A percentile compares a stretch with the other conserved stretches of the same genome.
Evolutionary conservation across 73 alveolate species (phyloP).

Genomic region (Tetrahymena thermophila): DNA sequence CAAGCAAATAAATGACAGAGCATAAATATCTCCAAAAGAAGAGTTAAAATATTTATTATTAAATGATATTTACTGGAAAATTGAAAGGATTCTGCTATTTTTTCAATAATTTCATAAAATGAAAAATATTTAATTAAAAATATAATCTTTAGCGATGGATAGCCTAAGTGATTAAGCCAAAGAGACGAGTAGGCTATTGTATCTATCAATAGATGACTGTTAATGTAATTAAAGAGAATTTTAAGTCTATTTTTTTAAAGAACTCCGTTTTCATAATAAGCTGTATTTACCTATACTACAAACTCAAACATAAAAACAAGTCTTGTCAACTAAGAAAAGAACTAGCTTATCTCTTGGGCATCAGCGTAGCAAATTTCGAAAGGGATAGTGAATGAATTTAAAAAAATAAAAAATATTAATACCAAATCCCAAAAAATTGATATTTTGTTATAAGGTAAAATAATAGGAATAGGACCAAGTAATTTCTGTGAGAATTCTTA

Average conservation of each 20-base stretch:
- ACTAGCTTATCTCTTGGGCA: background rate
- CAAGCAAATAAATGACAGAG: background rate
- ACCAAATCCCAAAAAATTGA: background rate
- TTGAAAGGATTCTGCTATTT: background rate
- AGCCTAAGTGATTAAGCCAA: background rate
- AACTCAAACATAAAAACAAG: background rate
- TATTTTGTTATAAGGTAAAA: background rate
- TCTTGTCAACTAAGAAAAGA: background rate
- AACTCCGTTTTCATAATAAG: background rate
- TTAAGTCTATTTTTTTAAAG: background rate
- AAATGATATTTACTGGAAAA: background rate
- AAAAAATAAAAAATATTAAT: background rate
- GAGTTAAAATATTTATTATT: background rate
- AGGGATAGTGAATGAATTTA: background rate
- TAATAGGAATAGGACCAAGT: background rate
- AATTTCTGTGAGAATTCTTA: background rate
- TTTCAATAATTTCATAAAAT: background rate
- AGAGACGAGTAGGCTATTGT: background rate
- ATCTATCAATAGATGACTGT: background rate
- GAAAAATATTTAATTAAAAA: background rate
- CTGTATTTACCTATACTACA: background rate
- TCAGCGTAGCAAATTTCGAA: background rate
- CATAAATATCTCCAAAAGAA: background rate
- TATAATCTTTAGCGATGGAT: background rate
- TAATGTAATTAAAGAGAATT: background rate